Base-by-base conservation (phyloP, 768 basidiomycete species). In the Termitomyces sp. region DNA sequence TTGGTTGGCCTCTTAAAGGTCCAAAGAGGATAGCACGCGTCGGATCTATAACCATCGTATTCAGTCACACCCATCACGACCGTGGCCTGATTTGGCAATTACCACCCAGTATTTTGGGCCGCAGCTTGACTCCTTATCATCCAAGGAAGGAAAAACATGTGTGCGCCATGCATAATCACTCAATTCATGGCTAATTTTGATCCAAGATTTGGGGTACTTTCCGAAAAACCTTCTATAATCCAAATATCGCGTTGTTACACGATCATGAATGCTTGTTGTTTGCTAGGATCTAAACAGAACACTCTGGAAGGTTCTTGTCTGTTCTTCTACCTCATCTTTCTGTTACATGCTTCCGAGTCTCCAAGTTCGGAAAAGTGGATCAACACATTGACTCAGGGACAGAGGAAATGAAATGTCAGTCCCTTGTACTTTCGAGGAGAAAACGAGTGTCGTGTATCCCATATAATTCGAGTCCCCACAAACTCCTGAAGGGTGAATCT, bases 1-100 rank as follows among this genome's bases (percentile, higher is more conserved):
- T 40, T 40, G 14, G 23, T 40, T 30, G 45, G 45, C 45, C 44
- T 46, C 14, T 46, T 30, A 37, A 17, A 5, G 28, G 50, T 51
- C 38, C 11, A 40, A 51, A 51, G 38, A 38, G 50, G 50, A n/a
- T 38, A 51, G 50, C 40, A 51, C 50, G 33, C 50, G 50, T 23
- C 49, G 49, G 49, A 51, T 51, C 50, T 40, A 30, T 51, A 19
- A 11, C 50, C 50, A 40, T 50, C 41, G 19, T 11, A 48, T 21
- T 9, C 35, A 50, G 49, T 38, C 50, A 50, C 50, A 40, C 26
- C 26, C 50, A 50, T 33, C 31, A 33, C 9, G 31, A 9, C 9
- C 31, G 31, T 33, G 31, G 30, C 38, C 17, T 28, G 26, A 30
- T 51, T 51, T 51, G 50, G 38, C 15, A 26, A 14, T 10, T 10